Evolutionary conservation across 2,329 filamentous ascomycete species (phyloP).

Genomic region (Ceratocystis eucalypticola): DNA sequence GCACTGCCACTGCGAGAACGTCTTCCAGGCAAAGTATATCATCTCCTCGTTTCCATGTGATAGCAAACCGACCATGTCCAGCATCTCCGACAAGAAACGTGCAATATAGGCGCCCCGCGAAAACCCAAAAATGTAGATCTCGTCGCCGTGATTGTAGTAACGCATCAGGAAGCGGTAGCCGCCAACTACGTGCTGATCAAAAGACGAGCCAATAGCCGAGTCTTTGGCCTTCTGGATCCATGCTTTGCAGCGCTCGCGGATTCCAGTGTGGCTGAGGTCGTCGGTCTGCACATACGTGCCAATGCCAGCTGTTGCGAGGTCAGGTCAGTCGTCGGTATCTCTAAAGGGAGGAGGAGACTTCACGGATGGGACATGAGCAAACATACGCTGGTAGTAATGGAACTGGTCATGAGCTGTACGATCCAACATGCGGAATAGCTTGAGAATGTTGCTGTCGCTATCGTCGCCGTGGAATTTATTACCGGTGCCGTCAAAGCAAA

Average conservation of each 20-base stretch:
- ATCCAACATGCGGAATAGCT: slow-evolving; percentile 58
- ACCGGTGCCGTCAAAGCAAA: slow-evolving; percentile 51
- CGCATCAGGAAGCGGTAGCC: slow-evolving; percentile 71
- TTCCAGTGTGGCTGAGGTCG: slow-evolving; percentile 44
- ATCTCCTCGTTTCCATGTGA: slow-evolving; percentile 76
- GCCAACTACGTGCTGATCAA: slow-evolving; percentile 70
- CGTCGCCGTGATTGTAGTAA: slow-evolving; percentile 50
- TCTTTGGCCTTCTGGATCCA: slow-evolving; percentile 65
- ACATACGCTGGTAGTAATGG: slow-evolving; percentile 50
- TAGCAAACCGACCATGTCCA: slow-evolving; percentile 67
- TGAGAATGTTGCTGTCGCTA: slow-evolving; percentile 52
- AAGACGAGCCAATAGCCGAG: slow-evolving; percentile 65
- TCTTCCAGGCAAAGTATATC: slow-evolving; percentile 73
- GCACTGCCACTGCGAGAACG: slow-evolving; percentile 60
- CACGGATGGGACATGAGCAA: fast-evolving
- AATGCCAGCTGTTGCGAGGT: slow-evolving; percentile 42
- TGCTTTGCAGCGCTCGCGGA: slow-evolving; percentile 43
- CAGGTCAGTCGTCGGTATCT: slow-evolving; percentile 11
- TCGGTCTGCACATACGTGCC: slow-evolving; percentile 56
- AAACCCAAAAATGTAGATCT: slow-evolving; percentile 63
- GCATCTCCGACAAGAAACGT: slow-evolving; percentile 67
- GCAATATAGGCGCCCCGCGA: slow-evolving; percentile 61
- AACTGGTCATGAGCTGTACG: slow-evolving; percentile 47
- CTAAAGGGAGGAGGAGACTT: neutral
- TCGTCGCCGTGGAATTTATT: slow-evolving; percentile 52